Percentiles rank a stretch among this genome's conserved stretches.
Evolutionary conservation across 768 basidiomycete genomes (phyloP).

Genomic region (Mycena leptocephala): DNA sequence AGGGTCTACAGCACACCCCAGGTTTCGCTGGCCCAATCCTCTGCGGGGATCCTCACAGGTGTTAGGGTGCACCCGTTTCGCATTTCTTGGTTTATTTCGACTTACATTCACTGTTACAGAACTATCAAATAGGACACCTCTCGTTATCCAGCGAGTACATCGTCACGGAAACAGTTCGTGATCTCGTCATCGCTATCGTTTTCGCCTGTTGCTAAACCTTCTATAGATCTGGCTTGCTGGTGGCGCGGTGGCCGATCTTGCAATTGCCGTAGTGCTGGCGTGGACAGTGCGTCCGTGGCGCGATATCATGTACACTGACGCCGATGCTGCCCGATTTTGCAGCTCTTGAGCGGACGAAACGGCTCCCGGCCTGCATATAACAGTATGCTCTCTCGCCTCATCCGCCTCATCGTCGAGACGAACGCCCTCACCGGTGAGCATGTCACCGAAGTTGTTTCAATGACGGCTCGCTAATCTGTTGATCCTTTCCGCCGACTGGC

Average conservation of each 20-base stretch:
- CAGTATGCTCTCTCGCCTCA: conserved; percentile 25
- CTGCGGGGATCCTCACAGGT: conserved; percentile 24
- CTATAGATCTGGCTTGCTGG: conserved; percentile 32
- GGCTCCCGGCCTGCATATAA: not conserved
- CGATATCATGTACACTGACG: not conserved
- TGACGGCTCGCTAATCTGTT: not conserved
- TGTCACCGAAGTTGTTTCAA: not conserved
- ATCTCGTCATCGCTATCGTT: not conserved
- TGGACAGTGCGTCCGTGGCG: too few relatives aligned
- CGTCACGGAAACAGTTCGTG: conserved; percentile 20
- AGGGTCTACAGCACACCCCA: not conserved
- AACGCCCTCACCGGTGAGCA: conserved; percentile 33
- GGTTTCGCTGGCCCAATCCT: conserved; percentile 31
- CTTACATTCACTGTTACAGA: conserved; percentile 7
- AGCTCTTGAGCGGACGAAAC: conserved; percentile 19
- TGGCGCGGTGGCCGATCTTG: too few relatives aligned
- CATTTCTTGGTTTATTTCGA: not conserved
- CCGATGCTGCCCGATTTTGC: not conserved
- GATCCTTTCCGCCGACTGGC: too few relatives aligned
- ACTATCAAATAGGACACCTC: conserved; percentile 21
- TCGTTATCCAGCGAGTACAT: conserved; percentile 18
- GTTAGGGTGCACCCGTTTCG: conserved; percentile 8
- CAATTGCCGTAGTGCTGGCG: too few relatives aligned
- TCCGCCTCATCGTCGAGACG: conserved; percentile 36
- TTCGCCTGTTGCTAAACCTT: not conserved